A percentile compares a stretch with the other conserved stretches of the same genome.
phyloP scores from a whole-genome alignment of 768 basidiomycete species.

The Amyloporia xantha region DNA sequence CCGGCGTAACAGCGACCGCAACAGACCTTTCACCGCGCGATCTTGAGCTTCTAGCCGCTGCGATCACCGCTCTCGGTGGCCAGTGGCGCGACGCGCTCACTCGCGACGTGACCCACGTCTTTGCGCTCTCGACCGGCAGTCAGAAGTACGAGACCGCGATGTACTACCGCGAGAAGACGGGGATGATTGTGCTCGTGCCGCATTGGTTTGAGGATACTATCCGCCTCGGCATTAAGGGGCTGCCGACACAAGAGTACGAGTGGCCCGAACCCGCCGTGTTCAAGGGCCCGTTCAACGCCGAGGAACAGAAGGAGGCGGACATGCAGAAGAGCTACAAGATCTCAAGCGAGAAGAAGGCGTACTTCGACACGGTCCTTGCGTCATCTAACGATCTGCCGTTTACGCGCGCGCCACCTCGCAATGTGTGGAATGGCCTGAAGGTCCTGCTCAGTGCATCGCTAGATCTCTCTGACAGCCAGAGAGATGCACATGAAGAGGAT shows the following conservation, averaged over 20 bases:
- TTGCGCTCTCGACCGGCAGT: constrained; percentile 47
- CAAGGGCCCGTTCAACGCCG: constrained; percentile 26
- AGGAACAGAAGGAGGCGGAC: constrained; percentile 20
- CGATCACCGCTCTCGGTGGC: constrained; percentile 72
- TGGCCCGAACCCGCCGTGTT: constrained; percentile 67
- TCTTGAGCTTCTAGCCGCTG: constrained; percentile 64
- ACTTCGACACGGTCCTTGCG: constrained; percentile 29
- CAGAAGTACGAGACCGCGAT: constrained; percentile 41
- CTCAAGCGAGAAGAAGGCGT: constrained; percentile 26
- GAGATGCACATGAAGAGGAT: constrained; percentile 49
- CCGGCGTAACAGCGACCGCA: constrained; percentile 70
- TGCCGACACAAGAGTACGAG: constrained; percentile 52
- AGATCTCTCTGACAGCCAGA: constrained; percentile 41
- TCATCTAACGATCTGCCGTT: constrained; percentile 15
- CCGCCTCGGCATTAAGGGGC: constrained; percentile 38
- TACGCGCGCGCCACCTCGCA: constrained; percentile 12
- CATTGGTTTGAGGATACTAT: constrained; percentile 89
- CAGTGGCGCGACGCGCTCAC: constrained; percentile 75
- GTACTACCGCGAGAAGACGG: constrained; percentile 50
- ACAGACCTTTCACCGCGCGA: constrained; percentile 62
- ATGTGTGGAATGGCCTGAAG: constrained; percentile 53
- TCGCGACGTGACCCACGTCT: constrained; percentile 82
- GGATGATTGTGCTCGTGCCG: constrained; percentile 69
- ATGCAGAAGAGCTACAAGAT: constrained; percentile 26
- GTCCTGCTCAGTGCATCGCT: constrained; percentile 60